Base-by-base conservation (phyloP, 2,329 filamentous ascomycete genomes). In the Microdochium bolleyi region DNA sequence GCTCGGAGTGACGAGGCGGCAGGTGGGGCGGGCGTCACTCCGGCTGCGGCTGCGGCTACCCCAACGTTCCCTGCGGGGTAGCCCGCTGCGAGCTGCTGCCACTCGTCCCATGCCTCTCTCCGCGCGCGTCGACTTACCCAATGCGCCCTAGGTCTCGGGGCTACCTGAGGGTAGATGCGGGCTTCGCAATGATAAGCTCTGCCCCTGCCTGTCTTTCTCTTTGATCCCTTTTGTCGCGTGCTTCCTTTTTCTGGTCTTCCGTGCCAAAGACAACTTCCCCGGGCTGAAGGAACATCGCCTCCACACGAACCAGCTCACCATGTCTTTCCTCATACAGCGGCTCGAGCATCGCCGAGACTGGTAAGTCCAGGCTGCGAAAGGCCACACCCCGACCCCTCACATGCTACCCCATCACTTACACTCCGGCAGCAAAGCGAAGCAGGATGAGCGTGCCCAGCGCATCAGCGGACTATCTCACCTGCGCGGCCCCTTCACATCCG, bases 271-370 rank as follows among this genome's bases (percentile, higher is more conserved):
- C 41, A 22, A 22, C 41, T 11, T 5, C 41, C 41, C 2, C 41
- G 19, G n/a, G n/a, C n/a, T n/a, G n/a, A n/a, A n/a, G n/a, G n/a
- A n/a, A n/a, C n/a, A n/a, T n/a, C 41, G 22, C 19, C 21, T 3
- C 19, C 14, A 11, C 41, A 21, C 7, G 22, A 21, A 52, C 41
- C 49, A 27, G 38, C 48, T 21, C 50, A 58, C 53, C 34, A 75
- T 73, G 70, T 67, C 72, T 30, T 71, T 75, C 55, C 66, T 76
- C 34, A 58, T 70, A 41, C 72, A 76, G 55, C 90, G 89, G 63
- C 76, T 89, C 60, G 80, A 87, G 62, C 87, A 91, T 67, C 79
- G 78, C 60, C 78, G 78, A 55, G 84, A 86, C 67, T 88, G 87
- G 88, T 90, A 73, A 66, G 78, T 62, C 50, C 49, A 51, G 61